phyloP scores from a whole-genome alignment of 148 eudicot genomes.

The Gaultheria prostrata region DNA sequence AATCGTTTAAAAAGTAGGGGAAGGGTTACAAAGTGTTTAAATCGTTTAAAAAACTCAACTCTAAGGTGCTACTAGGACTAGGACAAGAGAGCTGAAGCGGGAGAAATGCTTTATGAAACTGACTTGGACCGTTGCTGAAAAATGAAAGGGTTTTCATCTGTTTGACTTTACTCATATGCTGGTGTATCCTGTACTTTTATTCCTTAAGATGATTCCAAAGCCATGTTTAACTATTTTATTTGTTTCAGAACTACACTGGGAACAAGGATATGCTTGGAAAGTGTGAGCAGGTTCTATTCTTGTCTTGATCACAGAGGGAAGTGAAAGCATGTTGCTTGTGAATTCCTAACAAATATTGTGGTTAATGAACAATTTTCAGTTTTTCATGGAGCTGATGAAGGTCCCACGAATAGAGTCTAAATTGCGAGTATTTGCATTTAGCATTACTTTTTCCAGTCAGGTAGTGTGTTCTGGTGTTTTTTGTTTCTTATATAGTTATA shows the following conservation, averaged over 20 bases:
- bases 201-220: slow-evolving; percentile 6
- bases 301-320: slow-evolving; percentile 6
- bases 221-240: neutral
- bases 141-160: neutral
- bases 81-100: neutral
- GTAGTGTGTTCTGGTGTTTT: slow-evolving; percentile 29
- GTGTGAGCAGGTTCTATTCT: slow-evolving; percentile 78
- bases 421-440: slow-evolving; percentile 91
- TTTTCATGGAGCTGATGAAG: slow-evolving; percentile 96
- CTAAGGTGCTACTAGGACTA: slow-evolving; percentile 6
- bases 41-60: neutral
- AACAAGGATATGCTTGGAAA: slow-evolving; percentile 93
- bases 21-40: neutral
- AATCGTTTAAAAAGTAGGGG: neutral
- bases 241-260: slow-evolving; percentile 77
- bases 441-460: slow-evolving; percentile 82
- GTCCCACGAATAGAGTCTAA: slow-evolving; percentile 95
- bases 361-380: slow-evolving; percentile 47
- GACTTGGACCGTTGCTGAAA: neutral
- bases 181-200: neutral
- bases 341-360: slow-evolving; percentile 25
- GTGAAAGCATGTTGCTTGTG: neutral
- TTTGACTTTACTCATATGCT: neutral
- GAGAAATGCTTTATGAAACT: neutral
- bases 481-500: slow-evolving; percentile 1